Evolutionary conservation across 1,284 basidiomycete species (phyloP).

Genomic region (Schizophyllum amplum): DNA sequence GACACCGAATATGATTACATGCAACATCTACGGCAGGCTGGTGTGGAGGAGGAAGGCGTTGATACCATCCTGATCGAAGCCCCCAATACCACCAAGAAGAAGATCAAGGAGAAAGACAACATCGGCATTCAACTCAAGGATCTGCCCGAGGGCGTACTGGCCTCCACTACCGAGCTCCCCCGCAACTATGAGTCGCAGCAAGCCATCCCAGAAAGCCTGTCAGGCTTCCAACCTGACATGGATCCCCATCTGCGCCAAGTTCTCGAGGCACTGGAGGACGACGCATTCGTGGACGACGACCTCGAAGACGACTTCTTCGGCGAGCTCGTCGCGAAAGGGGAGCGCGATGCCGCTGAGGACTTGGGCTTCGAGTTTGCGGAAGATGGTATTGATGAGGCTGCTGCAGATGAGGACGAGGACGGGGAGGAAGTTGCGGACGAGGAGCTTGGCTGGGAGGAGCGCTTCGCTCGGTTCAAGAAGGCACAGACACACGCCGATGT

Average conservation of each 20-base stretch:
- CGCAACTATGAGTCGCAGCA: conserved; percentile 67
- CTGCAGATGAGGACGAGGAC: conserved; percentile 24
- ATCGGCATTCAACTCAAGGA: conserved; percentile 24
- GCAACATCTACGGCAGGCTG: conserved; percentile 85
- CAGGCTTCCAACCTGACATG: conserved; percentile 94
- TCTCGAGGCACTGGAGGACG: conserved; percentile 93
- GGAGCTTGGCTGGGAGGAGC: conserved; percentile 55
- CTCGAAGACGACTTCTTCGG: conserved; percentile 69
- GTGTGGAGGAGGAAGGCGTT: conserved; percentile 65
- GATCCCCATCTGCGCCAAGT: conserved; percentile 92
- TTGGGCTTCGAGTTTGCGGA: conserved; percentile 67
- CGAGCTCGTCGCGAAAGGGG: conserved; percentile 69
- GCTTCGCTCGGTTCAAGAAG: conserved; percentile 74
- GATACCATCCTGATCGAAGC: conserved; percentile 74
- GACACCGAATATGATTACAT: conserved; percentile 99
- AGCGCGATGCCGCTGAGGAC: conserved; percentile 46
- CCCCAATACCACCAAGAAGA: conserved; percentile 32
- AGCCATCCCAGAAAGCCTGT: conserved; percentile 72
- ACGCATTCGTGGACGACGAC: conserved; percentile 82
- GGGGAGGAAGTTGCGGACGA: conserved; percentile 22
- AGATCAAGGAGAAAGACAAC: conserved; percentile 29
- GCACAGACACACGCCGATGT: conserved; percentile 24
- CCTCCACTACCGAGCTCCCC: conserved; percentile 70
- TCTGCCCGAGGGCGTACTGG: conserved; percentile 65
- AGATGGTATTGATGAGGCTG: conserved; percentile 19